Conservation (phyloP, 2,329 filamentous ascomycete genomes). For the Xylariaceae sp. region DNA sequence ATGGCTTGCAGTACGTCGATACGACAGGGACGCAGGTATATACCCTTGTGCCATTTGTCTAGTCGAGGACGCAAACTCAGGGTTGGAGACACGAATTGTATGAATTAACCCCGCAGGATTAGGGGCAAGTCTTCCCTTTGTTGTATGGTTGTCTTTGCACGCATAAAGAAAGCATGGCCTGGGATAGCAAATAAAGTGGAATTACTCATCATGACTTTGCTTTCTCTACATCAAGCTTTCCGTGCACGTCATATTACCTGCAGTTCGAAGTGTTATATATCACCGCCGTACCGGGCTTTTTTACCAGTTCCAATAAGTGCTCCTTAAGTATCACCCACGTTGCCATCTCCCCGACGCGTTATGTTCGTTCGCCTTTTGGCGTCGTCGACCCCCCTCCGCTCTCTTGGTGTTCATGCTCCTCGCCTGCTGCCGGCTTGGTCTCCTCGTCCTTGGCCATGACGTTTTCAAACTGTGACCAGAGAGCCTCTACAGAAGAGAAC, state of each 20-base stretch:
- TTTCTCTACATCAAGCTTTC: slow-evolving; percentile 32
- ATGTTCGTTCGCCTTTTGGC: slow-evolving; percentile 17
- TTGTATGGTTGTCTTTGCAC: slow-evolving; percentile 37
- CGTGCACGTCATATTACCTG: slow-evolving; percentile 1
- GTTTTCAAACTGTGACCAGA: slow-evolving; percentile 97
- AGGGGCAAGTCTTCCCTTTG: slow-evolving; percentile 31
- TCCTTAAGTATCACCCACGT: background rate
- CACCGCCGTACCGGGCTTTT: no score
- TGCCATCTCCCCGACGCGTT: background rate
- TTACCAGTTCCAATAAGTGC: no score
- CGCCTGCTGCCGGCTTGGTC: slow-evolving; percentile 35
- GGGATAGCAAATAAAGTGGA: slow-evolving; percentile 47
- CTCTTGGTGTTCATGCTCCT: slow-evolving; percentile 39
- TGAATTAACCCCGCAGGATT: slow-evolving; percentile 32
- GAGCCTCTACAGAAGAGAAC: slow-evolving; percentile 92
- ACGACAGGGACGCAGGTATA: slow-evolving; percentile 7
- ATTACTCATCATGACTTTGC: slow-evolving; percentile 30
- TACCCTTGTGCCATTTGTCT: slow-evolving; percentile 15
- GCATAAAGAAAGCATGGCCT: slow-evolving; percentile 39
- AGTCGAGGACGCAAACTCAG: slow-evolving; percentile 1
- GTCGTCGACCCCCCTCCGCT: slow-evolving; percentile 22
- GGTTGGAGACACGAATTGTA: slow-evolving; percentile 22
- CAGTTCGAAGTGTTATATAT: no score
- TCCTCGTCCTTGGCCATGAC: slow-evolving; percentile 81
- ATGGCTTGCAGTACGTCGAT: slow-evolving; percentile 13